A percentile compares a stretch with the other conserved stretches of the same genome.
Evolutionary conservation across 2,329 filamentous ascomycete species (phyloP).

Genomic region (Orbilia ellipsospora): DNA sequence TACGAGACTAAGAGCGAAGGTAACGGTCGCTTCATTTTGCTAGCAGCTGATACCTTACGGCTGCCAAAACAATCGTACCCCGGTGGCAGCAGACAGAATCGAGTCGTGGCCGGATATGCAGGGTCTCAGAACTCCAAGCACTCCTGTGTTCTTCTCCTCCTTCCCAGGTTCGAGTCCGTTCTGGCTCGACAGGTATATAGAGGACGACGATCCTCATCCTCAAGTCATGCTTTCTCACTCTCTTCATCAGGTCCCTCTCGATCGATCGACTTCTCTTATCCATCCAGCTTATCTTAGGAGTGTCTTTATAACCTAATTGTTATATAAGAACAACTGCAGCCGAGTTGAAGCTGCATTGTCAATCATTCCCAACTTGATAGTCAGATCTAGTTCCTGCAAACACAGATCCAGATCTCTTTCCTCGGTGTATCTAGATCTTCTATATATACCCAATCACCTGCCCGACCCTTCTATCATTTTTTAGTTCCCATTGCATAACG

Average conservation of each 20-base stretch:
- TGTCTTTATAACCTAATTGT: background rate
- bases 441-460: background rate
- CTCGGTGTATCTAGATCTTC: background rate
- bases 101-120: no score
- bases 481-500: background rate
- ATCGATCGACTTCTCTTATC: background rate
- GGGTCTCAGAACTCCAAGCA: background rate
- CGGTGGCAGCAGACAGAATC: no score
- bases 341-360: slow-evolving; percentile 5
- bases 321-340: background rate
- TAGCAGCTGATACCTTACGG: slow-evolving; percentile 2
- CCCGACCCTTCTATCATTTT: background rate
- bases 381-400: no score
- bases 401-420: background rate
- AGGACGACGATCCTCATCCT: slow-evolving; percentile 13
- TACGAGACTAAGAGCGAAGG: background rate
- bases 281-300: background rate
- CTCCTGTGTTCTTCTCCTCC: slow-evolving; percentile 1
- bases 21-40: slow-evolving; percentile 13
- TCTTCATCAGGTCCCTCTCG: slow-evolving; percentile 3
- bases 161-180: background rate
- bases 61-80: background rate
- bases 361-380: slow-evolving; percentile 6
- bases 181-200: slow-evolving; percentile 8
- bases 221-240: slow-evolving; percentile 1